Conservation (phyloP, 345 rosid species). For the Populus nigra region DNA sequence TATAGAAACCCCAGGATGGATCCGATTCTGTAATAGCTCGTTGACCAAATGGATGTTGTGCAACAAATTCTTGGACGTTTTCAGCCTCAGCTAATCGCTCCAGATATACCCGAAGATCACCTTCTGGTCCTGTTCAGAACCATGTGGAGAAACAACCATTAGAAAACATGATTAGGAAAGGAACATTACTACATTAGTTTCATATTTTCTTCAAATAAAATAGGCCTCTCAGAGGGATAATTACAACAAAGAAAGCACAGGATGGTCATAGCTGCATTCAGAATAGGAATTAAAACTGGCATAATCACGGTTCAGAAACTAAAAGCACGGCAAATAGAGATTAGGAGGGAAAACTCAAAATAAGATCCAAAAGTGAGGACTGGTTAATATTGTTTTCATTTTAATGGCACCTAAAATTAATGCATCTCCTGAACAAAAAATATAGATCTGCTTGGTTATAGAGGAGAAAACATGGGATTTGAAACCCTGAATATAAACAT, state of each 20-base stretch:
- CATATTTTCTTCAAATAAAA: neutral
- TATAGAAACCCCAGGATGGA: slow-evolving; percentile 57
- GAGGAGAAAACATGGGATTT: neutral
- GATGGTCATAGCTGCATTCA: neutral
- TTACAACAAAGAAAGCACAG: neutral
- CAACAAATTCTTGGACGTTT: slow-evolving; percentile 59
- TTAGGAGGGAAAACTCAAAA: neutral
- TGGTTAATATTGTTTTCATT: neutral
- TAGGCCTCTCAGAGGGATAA: neutral
- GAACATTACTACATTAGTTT: neutral
- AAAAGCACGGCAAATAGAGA: neutral
- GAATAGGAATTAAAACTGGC: neutral
- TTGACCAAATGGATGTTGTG: slow-evolving; percentile 78
- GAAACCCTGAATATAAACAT: neutral
- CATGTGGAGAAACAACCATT: neutral
- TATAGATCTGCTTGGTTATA: neutral
- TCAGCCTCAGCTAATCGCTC: slow-evolving; percentile 55
- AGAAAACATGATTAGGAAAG: neutral
- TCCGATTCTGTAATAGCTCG: slow-evolving; percentile 52
- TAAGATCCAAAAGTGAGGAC: neutral
- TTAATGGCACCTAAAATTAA: neutral
- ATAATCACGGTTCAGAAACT: neutral
- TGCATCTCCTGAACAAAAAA: neutral
- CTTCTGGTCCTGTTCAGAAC: slow-evolving; percentile 56
- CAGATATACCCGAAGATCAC: slow-evolving; percentile 70